Evolutionary conservation across 257 asterid species (phyloP), one percentile per base, ranked within the genome.

Genomic region (Solanum phureja): DNA sequence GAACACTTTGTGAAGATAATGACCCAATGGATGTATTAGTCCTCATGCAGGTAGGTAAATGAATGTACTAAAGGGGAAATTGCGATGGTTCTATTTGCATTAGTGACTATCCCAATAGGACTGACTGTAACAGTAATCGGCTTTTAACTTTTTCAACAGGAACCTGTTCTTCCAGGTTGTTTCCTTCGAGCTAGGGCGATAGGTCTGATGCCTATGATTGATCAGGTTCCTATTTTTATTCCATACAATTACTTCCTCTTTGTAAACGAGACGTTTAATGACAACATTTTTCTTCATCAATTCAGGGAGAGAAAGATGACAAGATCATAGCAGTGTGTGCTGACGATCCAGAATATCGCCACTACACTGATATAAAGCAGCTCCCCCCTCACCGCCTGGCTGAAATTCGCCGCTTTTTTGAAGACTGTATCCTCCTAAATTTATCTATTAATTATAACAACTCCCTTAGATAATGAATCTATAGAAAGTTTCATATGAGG

Each of bases 161-260:
- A 96, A 87, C 98, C 98, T 77, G 99, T 94, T 0, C 90, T 93
- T 21, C 99, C 99, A 2, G 99, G 99, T 33, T 92, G 96, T 90
- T 96, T 96, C 83, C 98, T 96, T 88, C 98, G 99, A 81, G 99
- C 99, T 71, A 93, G 98, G 90, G 97, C 98, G 44, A 95, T 96
- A 27, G 99, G 99, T 24, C 91, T 95, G 86, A 96, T 96, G 99
- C 99, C 96, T 12, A 96, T 96, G 99, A 96, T 96, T 88, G 99
- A 96, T 91, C 99, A 96, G 98, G 99, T 92, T 88, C 29, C 42
- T 46, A 46, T 46, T 46, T 46, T 85, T 34, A 38, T 23, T 6
- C 62, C 49, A 29, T 10, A 75, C 18, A 34, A 52, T 35, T 6
- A 14, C 33, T 31, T 29, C 87, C 56, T 35, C 34, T 82, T 71